Evolutionary conservation across 108 stramenopile species (phyloP).

Genomic region (Skeletonema menzelii): DNA sequence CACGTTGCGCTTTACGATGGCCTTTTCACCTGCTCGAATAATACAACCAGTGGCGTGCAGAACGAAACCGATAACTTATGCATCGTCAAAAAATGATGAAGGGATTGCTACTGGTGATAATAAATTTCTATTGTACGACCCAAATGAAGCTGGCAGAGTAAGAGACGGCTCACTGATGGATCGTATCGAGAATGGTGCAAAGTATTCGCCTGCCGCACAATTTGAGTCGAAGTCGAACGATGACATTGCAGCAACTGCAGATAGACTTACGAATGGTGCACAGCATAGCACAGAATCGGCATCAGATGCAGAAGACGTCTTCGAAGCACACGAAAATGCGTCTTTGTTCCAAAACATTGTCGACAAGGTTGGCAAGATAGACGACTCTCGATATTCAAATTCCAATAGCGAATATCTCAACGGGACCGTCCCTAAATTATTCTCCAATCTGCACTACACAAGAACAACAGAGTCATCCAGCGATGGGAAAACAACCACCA

Average conservation of each 20-base stretch:
- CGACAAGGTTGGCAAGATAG: conserved; percentile 72
- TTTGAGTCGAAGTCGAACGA: too few relatives aligned
- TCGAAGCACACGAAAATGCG: neutral
- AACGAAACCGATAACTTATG: neutral
- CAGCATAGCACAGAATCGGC: too few relatives aligned
- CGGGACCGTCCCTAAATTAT: conserved; percentile 22
- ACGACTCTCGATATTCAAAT: conserved; percentile 46
- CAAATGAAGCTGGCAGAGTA: too few relatives aligned
- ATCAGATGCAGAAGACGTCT: neutral
- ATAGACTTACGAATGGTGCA: too few relatives aligned
- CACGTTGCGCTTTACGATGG: neutral
- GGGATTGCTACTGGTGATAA: neutral
- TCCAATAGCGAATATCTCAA: conserved; percentile 19
- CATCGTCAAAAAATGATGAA: neutral
- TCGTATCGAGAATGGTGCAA: too few relatives aligned
- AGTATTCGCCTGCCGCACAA: too few relatives aligned
- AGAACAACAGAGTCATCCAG: conserved; percentile 2
- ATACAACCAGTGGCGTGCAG: neutral
- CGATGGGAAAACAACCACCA: conserved; percentile 9
- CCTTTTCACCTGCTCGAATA: neutral
- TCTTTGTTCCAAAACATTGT: conserved; percentile 10
- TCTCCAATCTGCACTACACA: conserved; percentile 39
- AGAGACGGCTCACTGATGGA: too few relatives aligned
- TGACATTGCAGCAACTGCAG: too few relatives aligned
- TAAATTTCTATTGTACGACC: neutral